Evolutionary conservation across 306 rosid species (phyloP).

Genomic region (Citrullus colocynthis): DNA sequence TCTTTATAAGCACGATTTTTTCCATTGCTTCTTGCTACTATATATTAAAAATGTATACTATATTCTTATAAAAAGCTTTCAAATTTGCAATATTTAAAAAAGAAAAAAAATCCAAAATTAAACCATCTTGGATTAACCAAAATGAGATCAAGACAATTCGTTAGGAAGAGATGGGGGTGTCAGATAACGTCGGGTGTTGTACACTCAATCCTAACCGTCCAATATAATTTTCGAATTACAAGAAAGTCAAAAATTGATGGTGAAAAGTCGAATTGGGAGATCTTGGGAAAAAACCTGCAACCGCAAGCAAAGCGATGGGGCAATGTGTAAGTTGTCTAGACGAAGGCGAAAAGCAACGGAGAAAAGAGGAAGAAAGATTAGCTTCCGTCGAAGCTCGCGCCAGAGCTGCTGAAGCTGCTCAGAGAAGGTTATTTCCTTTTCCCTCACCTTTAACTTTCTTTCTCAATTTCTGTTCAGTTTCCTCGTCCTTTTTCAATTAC

Average conservation of each 20-base stretch:
- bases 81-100: too few relatives aligned
- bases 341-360: slow-evolving; percentile 50
- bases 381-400: slow-evolving; percentile 75
- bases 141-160: too few relatives aligned
- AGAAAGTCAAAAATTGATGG: background rate
- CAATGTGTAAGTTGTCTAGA: slow-evolving; percentile 67
- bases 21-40: too few relatives aligned
- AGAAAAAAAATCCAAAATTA: too few relatives aligned
- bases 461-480: background rate
- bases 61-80: too few relatives aligned
- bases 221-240: background rate
- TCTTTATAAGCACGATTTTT: too few relatives aligned
- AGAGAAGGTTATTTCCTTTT: slow-evolving; percentile 37
- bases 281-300: background rate
- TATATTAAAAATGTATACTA: too few relatives aligned
- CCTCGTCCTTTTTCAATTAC: background rate
- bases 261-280: slow-evolving; percentile 1
- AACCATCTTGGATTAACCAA: too few relatives aligned
- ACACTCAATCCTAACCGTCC: background rate
- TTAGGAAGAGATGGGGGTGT: background rate
- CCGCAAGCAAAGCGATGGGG: slow-evolving; percentile 34
- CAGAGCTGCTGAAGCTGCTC: slow-evolving; percentile 90
- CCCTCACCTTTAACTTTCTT: background rate
- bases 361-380: slow-evolving; percentile 61
- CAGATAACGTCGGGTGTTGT: background rate